Base-by-base conservation (phyloP, 768 basidiomycete genomes). In the Rhodotorula graminis region DNA sequence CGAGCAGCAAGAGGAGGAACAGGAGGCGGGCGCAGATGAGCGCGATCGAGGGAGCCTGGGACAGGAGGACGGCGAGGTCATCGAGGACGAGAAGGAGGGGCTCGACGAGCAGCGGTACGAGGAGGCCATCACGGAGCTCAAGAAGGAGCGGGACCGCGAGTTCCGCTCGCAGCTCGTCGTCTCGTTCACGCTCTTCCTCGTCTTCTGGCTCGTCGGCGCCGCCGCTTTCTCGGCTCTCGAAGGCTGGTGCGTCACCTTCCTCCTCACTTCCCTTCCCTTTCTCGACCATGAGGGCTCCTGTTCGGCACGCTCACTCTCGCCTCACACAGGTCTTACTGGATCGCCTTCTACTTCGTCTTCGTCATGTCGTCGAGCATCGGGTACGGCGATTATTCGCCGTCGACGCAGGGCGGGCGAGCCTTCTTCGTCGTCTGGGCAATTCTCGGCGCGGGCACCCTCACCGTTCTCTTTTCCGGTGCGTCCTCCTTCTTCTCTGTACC, bases 391-490 rank as follows among this genome's bases (percentile, higher is more conserved):
- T 61, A 57, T 27, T 49, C 61, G 11, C 71, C 68, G 15, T 11
- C 56, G 33, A 76, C 71, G 4, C 71, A 65, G 14, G 65, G 65
- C 25, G 75, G 75, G 2, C 61, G 75, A 5, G 75, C 75, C 0
- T 72, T 72, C 65, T 76, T 76, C 65, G 68, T 69, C 42, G 64
- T 70, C 1, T 70, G 64, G 60, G 68, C 65, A 0, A 14, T 73
- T 1, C 23, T 42, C 0, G 72, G 72, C 16, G 68, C 65, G 0
- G 72, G 68, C 31, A 44, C 62, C n/a, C 37, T 73, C 19, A 73
- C 72, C 0, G 68, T 73, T 27, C 57, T 73, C 61, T 69, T 69
- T 57, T 69, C 29, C 33, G 29, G 53, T 55, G n/a, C n/a, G n/a
- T n/a, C n/a, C n/a, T n/a, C n/a, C n/a, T n/a, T n/a, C n/a, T n/a